These are phyloP conservation scores for Saccharomycopsis hybrid DNA, from an alignment of 1,139 yeast species.

Conservation along the genomic window DNA sequence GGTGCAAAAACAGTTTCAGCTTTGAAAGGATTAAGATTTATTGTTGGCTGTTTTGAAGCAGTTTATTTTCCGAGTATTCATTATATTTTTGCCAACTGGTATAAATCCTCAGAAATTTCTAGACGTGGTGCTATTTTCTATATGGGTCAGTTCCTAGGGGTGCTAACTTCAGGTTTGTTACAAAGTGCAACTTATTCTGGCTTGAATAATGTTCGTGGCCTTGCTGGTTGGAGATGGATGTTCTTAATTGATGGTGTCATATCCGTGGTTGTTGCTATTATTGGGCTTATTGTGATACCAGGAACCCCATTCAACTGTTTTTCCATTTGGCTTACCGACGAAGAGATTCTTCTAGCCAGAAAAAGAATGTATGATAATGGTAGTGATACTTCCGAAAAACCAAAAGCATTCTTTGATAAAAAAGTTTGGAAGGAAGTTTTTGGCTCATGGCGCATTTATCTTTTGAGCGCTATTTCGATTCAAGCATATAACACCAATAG, in stretches of 20 bases:
- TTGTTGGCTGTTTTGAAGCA: conserved; percentile 58
- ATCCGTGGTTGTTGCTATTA: conserved; percentile 54
- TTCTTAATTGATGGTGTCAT: conserved; percentile 61
- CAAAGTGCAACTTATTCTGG: conserved; percentile 49
- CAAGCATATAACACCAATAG: conserved; percentile 36
- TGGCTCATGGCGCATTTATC: conserved; percentile 43
- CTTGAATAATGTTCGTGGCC: conserved; percentile 38
- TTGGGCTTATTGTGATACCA: conserved; percentile 59
- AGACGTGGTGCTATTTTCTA: conserved; percentile 58
- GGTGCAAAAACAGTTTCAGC: conserved; percentile 36
- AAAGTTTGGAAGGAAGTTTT: conserved; percentile 38
- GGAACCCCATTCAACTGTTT: conserved; percentile 62
- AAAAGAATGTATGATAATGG: conserved; percentile 41
- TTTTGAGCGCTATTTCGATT: conserved; percentile 35
- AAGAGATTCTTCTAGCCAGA: conserved; percentile 51
- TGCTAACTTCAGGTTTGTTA: conserved; percentile 55
- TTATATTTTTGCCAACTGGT: conserved; percentile 57
- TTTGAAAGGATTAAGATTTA: conserved; percentile 44
- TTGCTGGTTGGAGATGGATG: conserved; percentile 69
- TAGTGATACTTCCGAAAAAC: conserved; percentile 24
- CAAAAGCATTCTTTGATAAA: conserved; percentile 13
- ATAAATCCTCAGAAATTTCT: conserved; percentile 49
- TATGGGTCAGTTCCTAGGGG: conserved; percentile 54
- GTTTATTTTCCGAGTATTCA: conserved; percentile 56
- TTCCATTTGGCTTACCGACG: conserved; percentile 48